A percentile compares a stretch with the other conserved stretches of the same genome.
phyloP scores from a whole-genome alignment of 2,329 filamentous ascomycete species.

The Myriosclerotinia duriaeana region DNA sequence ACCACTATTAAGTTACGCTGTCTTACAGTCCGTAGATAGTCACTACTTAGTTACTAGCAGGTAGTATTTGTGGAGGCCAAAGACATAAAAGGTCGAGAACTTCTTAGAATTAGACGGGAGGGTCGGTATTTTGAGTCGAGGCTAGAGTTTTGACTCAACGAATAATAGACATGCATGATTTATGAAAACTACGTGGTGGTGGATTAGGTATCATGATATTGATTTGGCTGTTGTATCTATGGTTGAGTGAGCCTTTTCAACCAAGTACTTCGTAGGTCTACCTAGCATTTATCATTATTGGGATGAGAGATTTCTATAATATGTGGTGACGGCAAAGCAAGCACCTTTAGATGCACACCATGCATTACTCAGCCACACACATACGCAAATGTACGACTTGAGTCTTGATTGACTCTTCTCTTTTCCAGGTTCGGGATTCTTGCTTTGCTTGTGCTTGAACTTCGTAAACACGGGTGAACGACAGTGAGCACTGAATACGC shows the following conservation, averaged over 20 bases:
- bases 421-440: not conserved
- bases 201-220: no score
- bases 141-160: not conserved
- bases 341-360: not conserved
- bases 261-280: not conserved
- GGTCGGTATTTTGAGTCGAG: no score
- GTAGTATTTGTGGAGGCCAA: not conserved
- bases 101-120: not conserved
- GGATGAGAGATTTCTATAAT: not conserved
- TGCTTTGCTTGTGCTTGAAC: not conserved
- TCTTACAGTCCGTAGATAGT: not conserved
- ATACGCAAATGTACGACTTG: not conserved
- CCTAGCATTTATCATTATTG: no score
- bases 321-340: not conserved
- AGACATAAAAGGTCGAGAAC: not conserved
- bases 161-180: no score
- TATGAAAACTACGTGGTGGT: no score
- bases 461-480: not conserved
- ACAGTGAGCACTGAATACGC: not conserved
- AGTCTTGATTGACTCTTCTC: not conserved
- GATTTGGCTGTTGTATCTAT: not conserved
- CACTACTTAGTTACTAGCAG: not conserved
- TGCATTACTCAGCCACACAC: conserved; percentile 20
- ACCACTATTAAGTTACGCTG: no score
- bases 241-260: not conserved